Conservation (phyloP, 805 yeast genomes). For the Kluyveromyces lactis region DNA sequence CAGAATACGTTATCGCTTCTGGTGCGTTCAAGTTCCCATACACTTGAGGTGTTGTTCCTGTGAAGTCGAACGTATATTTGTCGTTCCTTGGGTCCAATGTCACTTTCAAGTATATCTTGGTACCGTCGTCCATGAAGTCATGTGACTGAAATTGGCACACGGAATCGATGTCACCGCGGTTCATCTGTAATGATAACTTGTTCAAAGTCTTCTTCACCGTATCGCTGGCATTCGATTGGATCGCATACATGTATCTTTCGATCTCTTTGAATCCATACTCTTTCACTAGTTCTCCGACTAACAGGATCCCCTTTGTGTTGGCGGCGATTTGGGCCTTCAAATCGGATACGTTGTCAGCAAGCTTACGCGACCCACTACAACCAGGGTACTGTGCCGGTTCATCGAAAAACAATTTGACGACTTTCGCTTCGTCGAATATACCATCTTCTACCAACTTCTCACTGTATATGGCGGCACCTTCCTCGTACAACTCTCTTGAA, state of each 20-base stretch:
- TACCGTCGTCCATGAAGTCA: conserved; percentile 46
- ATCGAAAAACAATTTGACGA: conserved; percentile 34
- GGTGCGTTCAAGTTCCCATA: conserved; percentile 45
- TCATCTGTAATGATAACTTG: conserved; percentile 37
- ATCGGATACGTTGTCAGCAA: conserved; percentile 41
- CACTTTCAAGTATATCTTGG: conserved; percentile 35
- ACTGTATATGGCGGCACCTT: conserved; percentile 39
- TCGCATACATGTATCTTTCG: conserved; percentile 10
- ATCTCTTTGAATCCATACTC: conserved; percentile 35
- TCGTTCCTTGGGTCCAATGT: conserved; percentile 27
- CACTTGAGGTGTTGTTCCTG: conserved; percentile 39
- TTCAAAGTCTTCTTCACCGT: conserved; percentile 52
- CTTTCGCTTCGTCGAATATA: conserved; percentile 40
- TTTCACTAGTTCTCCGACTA: conserved; percentile 32
- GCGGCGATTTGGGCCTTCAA: conserved; percentile 40
- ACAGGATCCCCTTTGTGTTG: conserved; percentile 37
- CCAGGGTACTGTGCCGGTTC: conserved; percentile 42
- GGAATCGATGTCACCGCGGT: conserved; percentile 5
- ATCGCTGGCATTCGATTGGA: conserved; percentile 52
- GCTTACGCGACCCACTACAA: conserved; percentile 42
- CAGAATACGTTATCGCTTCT: conserved; percentile 39
- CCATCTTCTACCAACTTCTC: conserved; percentile 40
- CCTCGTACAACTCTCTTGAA: conserved; percentile 41
- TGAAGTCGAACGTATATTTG: conserved; percentile 39
- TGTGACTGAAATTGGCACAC: conserved; percentile 21